These are phyloP conservation scores for Fusarium chaquense DNA, from an alignment of 2,329 filamentous ascomycete species.

Conservation along the genomic window DNA sequence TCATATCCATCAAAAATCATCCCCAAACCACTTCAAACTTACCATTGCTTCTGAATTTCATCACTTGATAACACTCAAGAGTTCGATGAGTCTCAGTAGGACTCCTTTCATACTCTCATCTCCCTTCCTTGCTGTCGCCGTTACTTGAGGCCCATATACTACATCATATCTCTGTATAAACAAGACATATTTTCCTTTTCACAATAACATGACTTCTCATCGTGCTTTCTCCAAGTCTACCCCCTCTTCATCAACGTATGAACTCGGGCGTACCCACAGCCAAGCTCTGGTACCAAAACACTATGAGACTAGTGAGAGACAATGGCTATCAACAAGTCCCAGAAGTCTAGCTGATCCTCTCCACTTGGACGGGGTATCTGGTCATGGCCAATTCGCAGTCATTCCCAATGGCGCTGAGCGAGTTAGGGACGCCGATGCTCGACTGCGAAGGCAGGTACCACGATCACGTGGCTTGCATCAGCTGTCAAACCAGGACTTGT, in stretches of 20 bases:
- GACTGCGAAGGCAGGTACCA: background rate
- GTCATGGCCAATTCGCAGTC: background rate
- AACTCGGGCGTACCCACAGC: background rate
- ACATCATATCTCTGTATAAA: background rate
- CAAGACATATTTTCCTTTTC: background rate
- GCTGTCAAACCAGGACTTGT: background rate
- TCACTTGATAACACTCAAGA: conserved; percentile 27
- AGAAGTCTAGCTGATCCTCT: background rate
- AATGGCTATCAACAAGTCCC: background rate
- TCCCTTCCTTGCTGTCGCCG: conserved; percentile 14
- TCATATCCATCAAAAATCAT: conserved; percentile 27
- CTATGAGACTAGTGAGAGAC: background rate
- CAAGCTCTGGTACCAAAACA: conserved; percentile 4
- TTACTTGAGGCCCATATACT: conserved; percentile 5
- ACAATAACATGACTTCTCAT: conserved; percentile 21
- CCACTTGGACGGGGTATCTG: background rate
- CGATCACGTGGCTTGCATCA: conserved; percentile 16
- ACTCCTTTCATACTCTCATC: conserved; percentile 10
- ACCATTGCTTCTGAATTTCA: conserved; percentile 25
- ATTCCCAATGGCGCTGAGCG: conserved; percentile 7
- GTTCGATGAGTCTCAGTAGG: conserved; percentile 18
- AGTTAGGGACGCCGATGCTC: conserved; percentile 5
- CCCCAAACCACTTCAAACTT: conserved; percentile 7
- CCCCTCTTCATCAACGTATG: conserved; percentile 3
- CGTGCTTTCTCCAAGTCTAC: conserved; percentile 1